A percentile compares a stretch with the other conserved stretches of the same genome.
Evolutionary conservation across 352 stramenopile species (phyloP).

Genomic region (Thalassiosira delicatula): DNA sequence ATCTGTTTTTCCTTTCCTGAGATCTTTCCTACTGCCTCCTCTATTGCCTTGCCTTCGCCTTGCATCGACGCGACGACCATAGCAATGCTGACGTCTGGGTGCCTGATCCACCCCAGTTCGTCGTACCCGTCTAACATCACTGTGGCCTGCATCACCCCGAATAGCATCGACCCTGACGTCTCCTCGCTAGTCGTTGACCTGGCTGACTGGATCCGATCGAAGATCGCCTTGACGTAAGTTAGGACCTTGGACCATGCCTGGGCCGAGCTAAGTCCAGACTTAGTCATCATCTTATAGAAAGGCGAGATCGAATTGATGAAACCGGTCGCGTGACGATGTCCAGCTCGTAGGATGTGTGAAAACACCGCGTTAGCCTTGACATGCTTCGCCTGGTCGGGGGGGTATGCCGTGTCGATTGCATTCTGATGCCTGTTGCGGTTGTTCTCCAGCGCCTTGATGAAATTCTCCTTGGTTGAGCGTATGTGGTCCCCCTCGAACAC

Average conservation of each 20-base stretch:
- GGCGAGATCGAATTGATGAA: neutral
- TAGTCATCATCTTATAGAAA: slow-evolving; percentile 11
- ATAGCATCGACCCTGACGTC: neutral
- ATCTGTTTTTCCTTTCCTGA: too few species aligned
- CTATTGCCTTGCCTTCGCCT: too few species aligned
- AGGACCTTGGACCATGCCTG: neutral
- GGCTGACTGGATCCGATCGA: neutral
- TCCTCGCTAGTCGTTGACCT: neutral
- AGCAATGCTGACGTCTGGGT: neutral
- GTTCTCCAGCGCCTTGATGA: neutral
- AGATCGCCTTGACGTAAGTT: slow-evolving; percentile 2
- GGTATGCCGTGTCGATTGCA: neutral
- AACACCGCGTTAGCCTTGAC: neutral
- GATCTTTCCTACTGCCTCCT: too few species aligned
- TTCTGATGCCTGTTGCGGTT: neutral
- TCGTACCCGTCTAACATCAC: neutral
- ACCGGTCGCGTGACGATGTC: neutral
- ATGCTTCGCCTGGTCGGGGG: neutral
- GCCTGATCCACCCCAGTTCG: neutral
- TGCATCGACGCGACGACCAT: slow-evolving; percentile 10
- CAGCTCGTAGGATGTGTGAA: neutral
- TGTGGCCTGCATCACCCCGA: slow-evolving; percentile 8
- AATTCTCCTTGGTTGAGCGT: neutral
- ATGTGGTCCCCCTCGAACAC: slow-evolving; percentile 9
- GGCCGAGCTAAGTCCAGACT: neutral